Evolutionary conservation across 2,329 filamentous ascomycete genomes (phyloP).

Genomic region (Apiospora sp.): DNA sequence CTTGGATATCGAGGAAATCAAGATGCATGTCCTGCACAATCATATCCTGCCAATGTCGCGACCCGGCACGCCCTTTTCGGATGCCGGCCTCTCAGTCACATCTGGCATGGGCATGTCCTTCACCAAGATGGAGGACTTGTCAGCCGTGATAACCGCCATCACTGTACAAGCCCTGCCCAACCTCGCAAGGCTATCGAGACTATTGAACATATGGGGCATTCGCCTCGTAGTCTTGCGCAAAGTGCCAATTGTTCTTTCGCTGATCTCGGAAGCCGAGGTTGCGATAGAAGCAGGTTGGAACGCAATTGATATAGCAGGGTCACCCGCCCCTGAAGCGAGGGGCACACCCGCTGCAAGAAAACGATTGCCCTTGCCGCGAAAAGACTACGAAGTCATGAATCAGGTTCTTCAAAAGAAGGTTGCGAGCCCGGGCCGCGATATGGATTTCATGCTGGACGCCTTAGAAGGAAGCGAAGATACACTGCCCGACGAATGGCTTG

Average conservation of each 20-base stretch:
- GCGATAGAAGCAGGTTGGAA: slow-evolving; percentile 74
- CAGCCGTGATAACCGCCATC: slow-evolving; percentile 88
- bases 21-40: slow-evolving; percentile 83
- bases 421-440: slow-evolving; percentile 70
- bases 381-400: slow-evolving; percentile 66
- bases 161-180: slow-evolving; percentile 88
- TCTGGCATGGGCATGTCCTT: slow-evolving; percentile 59
- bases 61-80: slow-evolving; percentile 55
- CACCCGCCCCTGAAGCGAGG: slow-evolving; percentile 26
- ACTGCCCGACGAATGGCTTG: slow-evolving; percentile 86
- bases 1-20: slow-evolving; percentile 85
- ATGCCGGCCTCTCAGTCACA: slow-evolving; percentile 51
- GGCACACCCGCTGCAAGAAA: background rate
- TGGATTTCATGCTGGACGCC: slow-evolving; percentile 87
- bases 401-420: slow-evolving; percentile 73
- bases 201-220: slow-evolving; percentile 81
- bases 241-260: slow-evolving; percentile 72
- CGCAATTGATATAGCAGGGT: slow-evolving; percentile 53
- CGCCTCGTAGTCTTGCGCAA: slow-evolving; percentile 78
- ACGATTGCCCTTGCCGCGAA: slow-evolving; percentile 45
- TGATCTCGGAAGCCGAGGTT: slow-evolving; percentile 71
- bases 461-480: slow-evolving; percentile 86
- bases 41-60: slow-evolving; percentile 72
- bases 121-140: slow-evolving; percentile 84
- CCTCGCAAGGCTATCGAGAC: slow-evolving; percentile 73